Percentiles rank a stretch among this genome's conserved stretches.
These are phyloP conservation scores for Harringtonia lauricola DNA, from an alignment of 2,329 filamentous ascomycete species.

Conservation along the genomic window DNA sequence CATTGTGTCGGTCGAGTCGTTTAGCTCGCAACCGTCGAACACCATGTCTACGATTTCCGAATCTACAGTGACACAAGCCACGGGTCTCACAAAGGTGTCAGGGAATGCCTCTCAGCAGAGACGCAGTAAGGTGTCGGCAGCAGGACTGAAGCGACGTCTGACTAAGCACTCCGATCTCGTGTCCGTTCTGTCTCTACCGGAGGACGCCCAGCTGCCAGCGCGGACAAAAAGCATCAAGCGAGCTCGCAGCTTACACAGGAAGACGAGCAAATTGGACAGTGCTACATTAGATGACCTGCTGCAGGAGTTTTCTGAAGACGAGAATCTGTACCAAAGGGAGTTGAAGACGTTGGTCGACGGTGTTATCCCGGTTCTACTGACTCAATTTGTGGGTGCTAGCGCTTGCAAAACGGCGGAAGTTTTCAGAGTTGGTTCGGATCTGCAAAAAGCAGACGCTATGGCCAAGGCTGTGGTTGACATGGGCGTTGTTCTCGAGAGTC, in stretches of 20 bases:
- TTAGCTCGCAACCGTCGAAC: slow-evolving; percentile 35
- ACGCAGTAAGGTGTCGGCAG: slow-evolving; percentile 29
- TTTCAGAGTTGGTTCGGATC: slow-evolving; percentile 46
- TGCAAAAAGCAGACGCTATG: slow-evolving; percentile 46
- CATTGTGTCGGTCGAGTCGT: slow-evolving; percentile 41
- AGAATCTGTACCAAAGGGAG: slow-evolving; percentile 80
- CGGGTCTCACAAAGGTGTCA: slow-evolving; percentile 34
- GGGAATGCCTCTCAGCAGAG: slow-evolving; percentile 32
- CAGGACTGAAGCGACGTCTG: slow-evolving; percentile 59
- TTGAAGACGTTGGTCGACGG: slow-evolving; percentile 89
- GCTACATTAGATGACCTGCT: slow-evolving; percentile 68
- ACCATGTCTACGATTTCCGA: slow-evolving; percentile 37
- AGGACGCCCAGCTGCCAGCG: slow-evolving; percentile 41
- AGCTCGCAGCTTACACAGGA: slow-evolving; percentile 66
- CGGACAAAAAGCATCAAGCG: slow-evolving; percentile 62
- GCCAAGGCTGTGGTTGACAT: slow-evolving; percentile 88
- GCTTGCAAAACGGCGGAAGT: slow-evolving; percentile 49
- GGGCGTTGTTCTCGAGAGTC: slow-evolving; percentile 78
- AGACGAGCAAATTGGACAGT: slow-evolving; percentile 52
- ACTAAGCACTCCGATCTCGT: slow-evolving; percentile 92
- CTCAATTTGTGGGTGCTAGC: slow-evolving; percentile 64
- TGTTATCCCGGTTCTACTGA: slow-evolving; percentile 84
- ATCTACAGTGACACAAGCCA: slow-evolving; percentile 42
- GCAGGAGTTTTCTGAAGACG: slow-evolving; percentile 70
- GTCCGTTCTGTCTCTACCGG: slow-evolving; percentile 72